Evolutionary conservation across 371 early-diverging fungal species (phyloP).

Genomic region (Coemansia sp.): DNA sequence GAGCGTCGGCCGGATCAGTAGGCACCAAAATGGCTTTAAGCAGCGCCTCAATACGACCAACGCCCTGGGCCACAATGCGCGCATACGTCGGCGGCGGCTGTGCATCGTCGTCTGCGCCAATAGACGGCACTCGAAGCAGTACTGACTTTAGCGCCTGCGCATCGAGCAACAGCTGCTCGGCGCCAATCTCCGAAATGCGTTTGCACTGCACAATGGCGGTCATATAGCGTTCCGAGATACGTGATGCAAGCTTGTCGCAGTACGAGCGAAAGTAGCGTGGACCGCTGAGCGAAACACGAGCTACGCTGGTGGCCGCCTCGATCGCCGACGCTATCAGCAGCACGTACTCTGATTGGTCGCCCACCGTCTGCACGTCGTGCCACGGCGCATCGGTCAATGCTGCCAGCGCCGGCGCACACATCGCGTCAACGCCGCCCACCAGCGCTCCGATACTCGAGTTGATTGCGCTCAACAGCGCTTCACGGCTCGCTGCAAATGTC

Average conservation of each 20-base stretch:
- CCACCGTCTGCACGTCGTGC: constrained; percentile 79
- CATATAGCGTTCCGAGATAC: constrained; percentile 14
- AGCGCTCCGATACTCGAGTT: constrained; percentile 61
- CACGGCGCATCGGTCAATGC: constrained; percentile 75
- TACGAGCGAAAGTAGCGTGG: constrained; percentile 79
- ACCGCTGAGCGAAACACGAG: constrained; percentile 64
- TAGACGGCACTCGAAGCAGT: constrained; percentile 70
- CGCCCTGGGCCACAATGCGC: constrained; percentile 76
- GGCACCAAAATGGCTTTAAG: constrained; percentile 90
- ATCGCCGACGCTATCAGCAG: constrained; percentile 39
- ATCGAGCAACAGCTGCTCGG: constrained; percentile 78
- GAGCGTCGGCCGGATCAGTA: constrained; percentile 75
- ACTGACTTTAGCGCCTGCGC: constrained; percentile 82
- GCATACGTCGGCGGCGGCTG: constrained; percentile 57
- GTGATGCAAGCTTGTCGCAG: constrained; percentile 87
- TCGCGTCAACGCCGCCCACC: constrained; percentile 62
- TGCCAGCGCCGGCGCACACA: constrained; percentile 65
- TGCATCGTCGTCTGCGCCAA: constrained; percentile 45
- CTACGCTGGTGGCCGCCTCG: constrained; percentile 52
- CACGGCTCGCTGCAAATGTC: constrained; percentile 67
- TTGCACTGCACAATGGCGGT: constrained; percentile 18
- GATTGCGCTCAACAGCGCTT: constrained; percentile 63
- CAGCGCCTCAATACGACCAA: constrained; percentile 77
- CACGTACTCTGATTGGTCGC: constrained; percentile 91
- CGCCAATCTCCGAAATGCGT: constrained; percentile 50